Evolutionary conservation across 331 rosid species (phyloP).

Genomic region (Quercus lobata): DNA sequence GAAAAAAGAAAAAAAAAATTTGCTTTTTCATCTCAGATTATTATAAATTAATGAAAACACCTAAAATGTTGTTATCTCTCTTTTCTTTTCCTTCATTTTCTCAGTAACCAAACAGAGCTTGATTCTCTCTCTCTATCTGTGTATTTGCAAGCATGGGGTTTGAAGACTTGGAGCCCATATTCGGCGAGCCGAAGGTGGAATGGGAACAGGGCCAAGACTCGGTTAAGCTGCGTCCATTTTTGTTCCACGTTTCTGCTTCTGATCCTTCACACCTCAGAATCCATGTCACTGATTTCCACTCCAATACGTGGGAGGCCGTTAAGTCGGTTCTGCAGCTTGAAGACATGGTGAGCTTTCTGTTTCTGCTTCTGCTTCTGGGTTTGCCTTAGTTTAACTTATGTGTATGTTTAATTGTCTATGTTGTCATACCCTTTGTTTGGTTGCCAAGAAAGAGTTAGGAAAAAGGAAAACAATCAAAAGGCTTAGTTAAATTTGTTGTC

Average conservation of each 20-base stretch:
- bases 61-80: neutral
- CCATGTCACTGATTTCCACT: slow-evolving; percentile 63
- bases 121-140: neutral
- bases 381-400: neutral
- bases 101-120: neutral
- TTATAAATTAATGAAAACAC: neutral
- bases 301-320: slow-evolving; percentile 59
- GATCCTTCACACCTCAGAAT: slow-evolving; percentile 52
- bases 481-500: too few species aligned
- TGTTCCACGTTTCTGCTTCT: slow-evolving; percentile 50
- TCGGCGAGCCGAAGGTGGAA: slow-evolving; percentile 59
- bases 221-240: slow-evolving; percentile 30
- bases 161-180: slow-evolving; percentile 55
- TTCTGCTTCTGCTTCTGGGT: neutral
- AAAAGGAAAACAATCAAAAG: neutral
- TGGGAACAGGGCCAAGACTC: slow-evolving; percentile 27
- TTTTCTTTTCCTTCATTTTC: neutral
- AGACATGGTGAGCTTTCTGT: slow-evolving; percentile 58
- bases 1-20: neutral
- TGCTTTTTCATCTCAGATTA: neutral
- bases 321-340: slow-evolving; percentile 62
- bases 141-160: slow-evolving; percentile 41
- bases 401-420: neutral
- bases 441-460: neutral
- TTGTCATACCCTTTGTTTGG: neutral